A percentile compares a stretch with the other conserved stretches of the same genome.
Conservation (phyloP, 2,329 filamentous ascomycete genomes). For the Pseudogymnoascus sp. region DNA sequence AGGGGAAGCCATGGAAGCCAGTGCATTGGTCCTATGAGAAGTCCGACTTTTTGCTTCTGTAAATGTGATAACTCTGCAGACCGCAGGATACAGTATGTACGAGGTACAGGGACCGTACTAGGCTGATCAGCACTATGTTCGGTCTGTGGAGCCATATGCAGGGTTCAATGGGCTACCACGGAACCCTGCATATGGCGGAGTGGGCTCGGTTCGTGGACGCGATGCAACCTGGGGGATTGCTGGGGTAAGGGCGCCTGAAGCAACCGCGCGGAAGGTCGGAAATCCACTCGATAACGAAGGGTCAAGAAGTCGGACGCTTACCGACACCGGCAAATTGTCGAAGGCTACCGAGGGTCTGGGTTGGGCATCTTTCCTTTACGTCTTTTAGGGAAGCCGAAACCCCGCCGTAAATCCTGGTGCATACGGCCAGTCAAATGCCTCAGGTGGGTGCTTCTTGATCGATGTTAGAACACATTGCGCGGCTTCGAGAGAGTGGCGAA, state of each 20-base stretch:
- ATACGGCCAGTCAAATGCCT: background rate
- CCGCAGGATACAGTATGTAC: constrained; percentile 1
- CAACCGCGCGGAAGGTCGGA: constrained; percentile 7
- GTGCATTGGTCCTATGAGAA: background rate
- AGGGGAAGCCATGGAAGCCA: background rate
- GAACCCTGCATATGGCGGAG: constrained; percentile 5
- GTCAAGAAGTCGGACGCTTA: background rate
- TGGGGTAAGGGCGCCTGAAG: constrained; percentile 7
- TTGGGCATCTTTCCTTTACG: background rate
- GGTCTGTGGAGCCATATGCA: background rate
- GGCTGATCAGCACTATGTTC: background rate
- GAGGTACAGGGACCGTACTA: background rate
- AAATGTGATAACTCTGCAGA: background rate
- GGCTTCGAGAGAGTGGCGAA: background rate
- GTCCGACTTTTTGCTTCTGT: background rate
- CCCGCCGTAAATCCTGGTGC: background rate
- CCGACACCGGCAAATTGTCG: background rate
- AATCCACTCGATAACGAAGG: background rate
- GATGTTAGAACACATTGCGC: background rate
- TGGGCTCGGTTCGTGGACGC: background rate
- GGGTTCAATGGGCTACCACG: constrained; percentile 3
- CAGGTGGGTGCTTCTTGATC: background rate
- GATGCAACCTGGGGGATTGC: background rate
- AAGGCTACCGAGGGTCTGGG: background rate
- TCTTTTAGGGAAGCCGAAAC: background rate